Base-by-base conservation (phyloP, 139 green algal species). In the Nannochloris sp. region DNA sequence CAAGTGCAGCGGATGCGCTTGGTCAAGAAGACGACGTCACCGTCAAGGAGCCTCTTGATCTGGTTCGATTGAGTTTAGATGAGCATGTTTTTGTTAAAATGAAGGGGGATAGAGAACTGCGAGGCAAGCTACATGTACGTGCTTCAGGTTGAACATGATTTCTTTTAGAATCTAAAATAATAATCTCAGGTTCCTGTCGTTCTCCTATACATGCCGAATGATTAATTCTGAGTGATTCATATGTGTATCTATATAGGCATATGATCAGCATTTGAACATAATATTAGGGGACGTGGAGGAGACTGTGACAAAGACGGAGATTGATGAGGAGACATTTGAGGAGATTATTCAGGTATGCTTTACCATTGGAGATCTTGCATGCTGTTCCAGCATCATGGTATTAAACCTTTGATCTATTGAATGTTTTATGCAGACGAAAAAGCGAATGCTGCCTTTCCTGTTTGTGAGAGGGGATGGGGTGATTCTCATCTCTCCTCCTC, bases 201-300 rank as follows among this genome's bases (percentile, higher is more conserved):
- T 18, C 16, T 29, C 4, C 0, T 29, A 29, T 29, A 29, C 4
- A 5, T 29, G 27, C 27, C 27, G 27, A 29, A 29, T 25, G 24
- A 25, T 25, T 25, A 3, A 25, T 29, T 29, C 27, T 29, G 27
- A 29, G 4, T 29, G 0, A 27, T 29, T 4, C 3, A 29, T 29
- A 29, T 29, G 4, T 29, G 0, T 5, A 1, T 29, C 4, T 24
- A 3, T 60, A 23, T 84, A 98, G 90, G 94, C 93, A 4, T 99
- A 98, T 68, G 93, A 99, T 65, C 93, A 99, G 78, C 93, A 99
- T 70, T 63, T 99, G 27, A 99, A 99, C 75, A 97, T 99, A 86
- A 95, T 99, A 12, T 68, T 99, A 48, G 93, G 93, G 2, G 92
- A 98, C 4, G 93, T 97, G 29, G 93, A 99, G 76, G 93, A 99